phyloP scores from a whole-genome alignment of 192 early-diverging fungal species.

The Backusella mclennaniae region DNA sequence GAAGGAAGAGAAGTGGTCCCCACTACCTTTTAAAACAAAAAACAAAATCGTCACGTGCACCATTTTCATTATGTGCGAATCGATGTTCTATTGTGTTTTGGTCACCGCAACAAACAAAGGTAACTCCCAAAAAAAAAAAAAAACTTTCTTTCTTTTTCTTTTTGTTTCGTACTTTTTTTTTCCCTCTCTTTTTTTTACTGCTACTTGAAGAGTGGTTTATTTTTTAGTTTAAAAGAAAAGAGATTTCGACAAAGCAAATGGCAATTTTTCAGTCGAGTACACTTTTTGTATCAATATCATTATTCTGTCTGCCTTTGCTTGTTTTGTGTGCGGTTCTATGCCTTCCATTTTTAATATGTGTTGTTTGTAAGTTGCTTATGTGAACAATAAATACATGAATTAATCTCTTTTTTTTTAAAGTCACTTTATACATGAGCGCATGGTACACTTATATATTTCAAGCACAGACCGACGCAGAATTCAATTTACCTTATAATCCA shows the following conservation, averaged over 20 bases:
- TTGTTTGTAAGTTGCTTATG: constrained; percentile 23
- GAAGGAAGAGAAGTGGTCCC: neutral
- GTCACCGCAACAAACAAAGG: constrained; percentile 5
- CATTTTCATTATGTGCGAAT: neutral
- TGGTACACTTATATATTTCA: constrained; percentile 26
- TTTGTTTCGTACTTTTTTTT: neutral
- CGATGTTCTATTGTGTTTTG: neutral
- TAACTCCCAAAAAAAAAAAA: neutral
- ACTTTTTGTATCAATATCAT: constrained; percentile 33
- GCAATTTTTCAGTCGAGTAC: constrained; percentile 33
- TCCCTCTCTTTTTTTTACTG: constrained; percentile 1
- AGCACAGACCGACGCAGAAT: constrained; percentile 36
- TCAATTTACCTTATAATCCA: constrained; percentile 43
- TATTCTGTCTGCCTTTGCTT: constrained; percentile 37
- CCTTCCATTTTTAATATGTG: constrained; percentile 33
- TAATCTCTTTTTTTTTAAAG: constrained; percentile 1
- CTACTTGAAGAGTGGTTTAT: neutral
- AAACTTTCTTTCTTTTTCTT: neutral
- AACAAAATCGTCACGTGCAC: neutral
- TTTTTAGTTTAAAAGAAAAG: neutral
- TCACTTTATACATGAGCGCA: constrained; percentile 30
- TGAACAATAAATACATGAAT: neutral
- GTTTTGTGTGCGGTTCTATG: constrained; percentile 29
- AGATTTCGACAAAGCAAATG: constrained; percentile 3
- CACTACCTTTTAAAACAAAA: neutral